Evolutionary conservation across 495 filamentous ascomycete genomes (phyloP).

Genomic region (Talaromyces ruber): DNA sequence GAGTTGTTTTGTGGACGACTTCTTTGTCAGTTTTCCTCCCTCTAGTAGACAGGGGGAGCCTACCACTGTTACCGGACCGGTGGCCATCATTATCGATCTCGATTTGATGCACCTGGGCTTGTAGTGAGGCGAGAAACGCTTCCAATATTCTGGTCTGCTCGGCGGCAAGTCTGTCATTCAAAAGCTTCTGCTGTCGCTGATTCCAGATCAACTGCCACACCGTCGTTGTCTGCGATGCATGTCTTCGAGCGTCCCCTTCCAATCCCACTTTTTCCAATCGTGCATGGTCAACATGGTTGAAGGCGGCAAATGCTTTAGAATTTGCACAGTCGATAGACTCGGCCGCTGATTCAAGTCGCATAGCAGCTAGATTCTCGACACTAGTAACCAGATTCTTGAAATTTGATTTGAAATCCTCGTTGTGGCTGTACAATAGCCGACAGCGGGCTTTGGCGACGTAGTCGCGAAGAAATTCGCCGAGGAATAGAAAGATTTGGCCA

Average conservation of each 20-base stretch:
- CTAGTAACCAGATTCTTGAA: slow-evolving; percentile 33
- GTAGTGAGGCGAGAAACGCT: not conserved
- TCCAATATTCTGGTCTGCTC: slow-evolving; percentile 14
- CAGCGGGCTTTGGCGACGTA: slow-evolving; percentile 32
- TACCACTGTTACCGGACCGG: not conserved
- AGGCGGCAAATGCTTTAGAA: not conserved
- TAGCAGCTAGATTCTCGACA: slow-evolving; percentile 24
- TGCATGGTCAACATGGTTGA: slow-evolving; percentile 26
- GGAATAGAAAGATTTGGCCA: slow-evolving; percentile 35
- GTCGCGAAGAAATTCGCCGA: slow-evolving; percentile 41
- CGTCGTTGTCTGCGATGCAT: slow-evolving; percentile 29
- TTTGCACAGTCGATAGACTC: slow-evolving; percentile 13
- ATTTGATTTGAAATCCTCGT: slow-evolving; percentile 34
- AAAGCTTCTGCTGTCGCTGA: slow-evolving; percentile 22
- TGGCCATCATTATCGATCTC: not conserved
- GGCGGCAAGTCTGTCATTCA: slow-evolving; percentile 12
- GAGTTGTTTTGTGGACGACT: not conserved
- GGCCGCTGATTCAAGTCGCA: slow-evolving; percentile 12
- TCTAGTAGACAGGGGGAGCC: not conserved
- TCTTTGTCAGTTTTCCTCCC: not conserved
- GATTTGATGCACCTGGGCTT: not conserved
- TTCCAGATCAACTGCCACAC: slow-evolving; percentile 36
- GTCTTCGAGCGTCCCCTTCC: slow-evolving; percentile 25
- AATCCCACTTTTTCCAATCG: slow-evolving; percentile 30
- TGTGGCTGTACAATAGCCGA: slow-evolving; percentile 35